These are phyloP conservation scores for Coccomyxa subellipsoidea DNA, from an alignment of 163 green algal genomes.

Conservation along the genomic window DNA sequence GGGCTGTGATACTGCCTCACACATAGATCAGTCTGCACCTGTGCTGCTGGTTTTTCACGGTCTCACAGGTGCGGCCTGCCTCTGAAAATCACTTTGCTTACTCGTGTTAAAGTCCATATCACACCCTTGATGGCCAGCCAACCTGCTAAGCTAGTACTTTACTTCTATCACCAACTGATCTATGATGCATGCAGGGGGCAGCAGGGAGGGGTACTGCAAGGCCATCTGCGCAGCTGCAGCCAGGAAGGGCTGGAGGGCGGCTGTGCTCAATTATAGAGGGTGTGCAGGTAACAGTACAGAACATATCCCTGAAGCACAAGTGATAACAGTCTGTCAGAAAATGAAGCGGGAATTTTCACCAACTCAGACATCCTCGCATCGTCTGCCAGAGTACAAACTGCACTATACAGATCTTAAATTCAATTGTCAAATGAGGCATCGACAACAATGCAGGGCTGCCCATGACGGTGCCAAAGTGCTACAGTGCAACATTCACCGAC, in stretches of 20 bases:
- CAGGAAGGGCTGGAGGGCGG: slow-evolving; percentile 46
- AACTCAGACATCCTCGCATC: too few species aligned
- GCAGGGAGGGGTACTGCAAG: slow-evolving; percentile 69
- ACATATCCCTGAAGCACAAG: too few species aligned
- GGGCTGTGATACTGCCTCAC: slow-evolving; percentile 24
- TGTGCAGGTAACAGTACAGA: slow-evolving; percentile 1
- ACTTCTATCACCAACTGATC: not conserved
- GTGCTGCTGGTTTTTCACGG: slow-evolving; percentile 70
- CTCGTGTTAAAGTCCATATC: too few species aligned
- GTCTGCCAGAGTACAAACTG: too few species aligned
- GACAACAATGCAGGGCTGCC: slow-evolving; percentile 61
- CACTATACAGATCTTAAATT: too few species aligned
- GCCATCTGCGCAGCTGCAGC: slow-evolving; percentile 50
- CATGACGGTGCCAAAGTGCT: slow-evolving; percentile 51
- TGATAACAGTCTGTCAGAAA: too few species aligned
- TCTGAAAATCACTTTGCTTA: too few species aligned
- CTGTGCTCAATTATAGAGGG: slow-evolving; percentile 68
- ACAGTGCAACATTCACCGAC: slow-evolving; percentile 51
- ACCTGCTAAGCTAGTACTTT: not conserved
- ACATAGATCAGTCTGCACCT: slow-evolving; percentile 31
- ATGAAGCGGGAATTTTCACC: too few species aligned
- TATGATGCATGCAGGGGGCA: slow-evolving; percentile 43
- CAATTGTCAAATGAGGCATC: too few species aligned
- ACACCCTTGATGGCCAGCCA: too few species aligned
- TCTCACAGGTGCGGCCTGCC: slow-evolving; percentile 44